Conservation (phyloP, 1,284 basidiomycete species). For the Trametes hirsuta region DNA sequence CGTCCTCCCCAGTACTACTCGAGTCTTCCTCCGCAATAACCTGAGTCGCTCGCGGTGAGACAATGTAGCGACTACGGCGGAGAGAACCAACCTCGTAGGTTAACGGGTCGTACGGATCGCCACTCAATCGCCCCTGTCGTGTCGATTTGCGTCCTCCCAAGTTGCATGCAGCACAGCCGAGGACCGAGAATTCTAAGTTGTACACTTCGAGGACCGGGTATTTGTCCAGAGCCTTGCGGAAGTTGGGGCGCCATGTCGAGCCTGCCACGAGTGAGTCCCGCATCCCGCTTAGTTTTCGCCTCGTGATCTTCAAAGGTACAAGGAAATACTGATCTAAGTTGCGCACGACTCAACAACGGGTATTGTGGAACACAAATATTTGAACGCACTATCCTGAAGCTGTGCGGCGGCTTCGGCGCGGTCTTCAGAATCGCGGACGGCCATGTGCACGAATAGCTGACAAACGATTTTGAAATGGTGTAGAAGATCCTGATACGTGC, state of each 20-base stretch:
- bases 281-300: conserved; percentile 68
- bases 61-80: background rate
- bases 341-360: background rate
- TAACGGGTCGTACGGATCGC: conserved; percentile 58
- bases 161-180: conserved; percentile 80
- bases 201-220: conserved; percentile 66
- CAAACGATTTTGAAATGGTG: conserved; percentile 86
- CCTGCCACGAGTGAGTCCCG: conserved; percentile 76
- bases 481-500: conserved; percentile 70
- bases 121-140: conserved; percentile 56
- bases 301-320: conserved; percentile 62
- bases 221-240: conserved; percentile 64
- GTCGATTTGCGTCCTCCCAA: conserved; percentile 71
- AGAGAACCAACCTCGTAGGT: conserved; percentile 54
- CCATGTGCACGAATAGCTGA: conserved; percentile 83
- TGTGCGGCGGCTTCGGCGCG: conserved; percentile 58
- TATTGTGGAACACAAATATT: background rate
- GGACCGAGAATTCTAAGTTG: conserved; percentile 56
- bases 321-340: conserved; percentile 65
- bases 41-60: conserved; percentile 3
- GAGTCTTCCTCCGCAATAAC: conserved; percentile 30
- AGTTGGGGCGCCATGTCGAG: conserved; percentile 76
- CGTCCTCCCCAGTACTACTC: conserved; percentile 25
- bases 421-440: conserved; percentile 57
- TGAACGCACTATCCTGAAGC: conserved; percentile 52